Evolutionary conservation across 2,329 filamentous ascomycete genomes (phyloP).

Genomic region (Polytolypa hystricis): DNA sequence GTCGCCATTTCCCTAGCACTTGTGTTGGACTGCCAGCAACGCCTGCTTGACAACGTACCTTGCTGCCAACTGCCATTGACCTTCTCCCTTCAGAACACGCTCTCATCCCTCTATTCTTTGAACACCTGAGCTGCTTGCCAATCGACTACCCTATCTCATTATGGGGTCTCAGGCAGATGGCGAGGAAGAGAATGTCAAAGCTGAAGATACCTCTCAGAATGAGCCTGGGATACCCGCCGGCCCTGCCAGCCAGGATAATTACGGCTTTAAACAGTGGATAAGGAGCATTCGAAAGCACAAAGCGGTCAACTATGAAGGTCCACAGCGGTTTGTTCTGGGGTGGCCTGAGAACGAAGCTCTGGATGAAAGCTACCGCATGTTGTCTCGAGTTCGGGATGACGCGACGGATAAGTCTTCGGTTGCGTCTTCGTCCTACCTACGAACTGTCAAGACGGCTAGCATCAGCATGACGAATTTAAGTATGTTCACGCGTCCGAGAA

Average conservation of each 20-base stretch:
- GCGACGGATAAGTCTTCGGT: slow-evolving; percentile 55
- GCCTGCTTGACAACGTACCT: no score
- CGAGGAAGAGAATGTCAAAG: background rate
- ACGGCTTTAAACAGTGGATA: slow-evolving; percentile 30
- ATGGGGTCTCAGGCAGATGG: no score
- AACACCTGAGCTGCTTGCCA: no score
- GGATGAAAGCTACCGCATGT: slow-evolving; percentile 12
- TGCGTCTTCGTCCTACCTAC: slow-evolving; percentile 69
- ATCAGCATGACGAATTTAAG: slow-evolving; percentile 66
- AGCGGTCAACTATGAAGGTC: slow-evolving; percentile 6
- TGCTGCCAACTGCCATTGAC: no score
- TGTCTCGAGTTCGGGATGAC: slow-evolving; percentile 17
- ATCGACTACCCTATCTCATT: no score
- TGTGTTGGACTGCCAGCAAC: no score
- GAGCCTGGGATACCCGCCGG: background rate
- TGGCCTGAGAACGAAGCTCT: slow-evolving; percentile 22
- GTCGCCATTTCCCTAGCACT: no score
- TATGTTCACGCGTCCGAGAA: slow-evolving; percentile 50
- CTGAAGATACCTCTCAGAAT: slow-evolving; percentile 3
- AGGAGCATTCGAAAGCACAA: slow-evolving; percentile 24
- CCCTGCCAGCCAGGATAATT: slow-evolving; percentile 1
- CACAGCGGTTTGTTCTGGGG: slow-evolving; percentile 23
- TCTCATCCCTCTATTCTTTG: no score
- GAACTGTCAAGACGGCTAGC: slow-evolving; percentile 70
- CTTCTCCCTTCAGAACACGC: no score